Evolutionary conservation across 2,329 filamentous ascomycete species (phyloP), one percentile per base, ranked within the genome.

Genomic region (Botrytis medusae): DNA sequence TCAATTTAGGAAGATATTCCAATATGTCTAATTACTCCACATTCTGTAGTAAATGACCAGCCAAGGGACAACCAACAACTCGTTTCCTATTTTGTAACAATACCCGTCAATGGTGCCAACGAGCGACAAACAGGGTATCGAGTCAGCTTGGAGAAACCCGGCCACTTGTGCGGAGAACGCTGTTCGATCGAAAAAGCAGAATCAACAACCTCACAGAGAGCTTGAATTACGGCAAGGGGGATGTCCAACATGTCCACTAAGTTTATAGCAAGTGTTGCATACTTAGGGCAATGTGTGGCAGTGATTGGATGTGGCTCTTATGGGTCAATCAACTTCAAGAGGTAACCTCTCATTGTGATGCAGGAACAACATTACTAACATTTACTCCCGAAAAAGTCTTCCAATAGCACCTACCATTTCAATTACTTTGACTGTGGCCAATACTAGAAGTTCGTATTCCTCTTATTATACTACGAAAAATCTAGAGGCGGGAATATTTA

Each of bases 11-110:
- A 72, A 46, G 42, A 34, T 37, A 32, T 46, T 60, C 22, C 20
- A 59, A 22, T n/a, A 46, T 67, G 40, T 67, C 37, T 48, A 72
- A 72, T 67, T 67, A 48, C 37, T 72, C 29, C 61, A 40, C n/a
- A 54, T 42, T 32, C 5, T 44, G 37, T 67, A 42, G 40, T 40
- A 54, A 42, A 67, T 57, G 18, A 67, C 18, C 59, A 64, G 59
- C 48, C 22, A 72, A 71, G 60, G 34, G 42, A 54, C 20, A 44
- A 34, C n/a, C 16, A 71, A 65, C 25, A 40, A 22, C 29, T 51
- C 18, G 37, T 67, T 71, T 65, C 60, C 46, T 34, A 9, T 54
- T 65, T 42, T 2, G 69, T 67, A 72, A 29, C 61, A 72, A 42
- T 34, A 34, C 29, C 46, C 69, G 69, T n/a, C 37, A 32, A 65